Evolutionary conservation across 176 grass and related monocot species (phyloP).

Genomic region (Pontederia paniculata): DNA sequence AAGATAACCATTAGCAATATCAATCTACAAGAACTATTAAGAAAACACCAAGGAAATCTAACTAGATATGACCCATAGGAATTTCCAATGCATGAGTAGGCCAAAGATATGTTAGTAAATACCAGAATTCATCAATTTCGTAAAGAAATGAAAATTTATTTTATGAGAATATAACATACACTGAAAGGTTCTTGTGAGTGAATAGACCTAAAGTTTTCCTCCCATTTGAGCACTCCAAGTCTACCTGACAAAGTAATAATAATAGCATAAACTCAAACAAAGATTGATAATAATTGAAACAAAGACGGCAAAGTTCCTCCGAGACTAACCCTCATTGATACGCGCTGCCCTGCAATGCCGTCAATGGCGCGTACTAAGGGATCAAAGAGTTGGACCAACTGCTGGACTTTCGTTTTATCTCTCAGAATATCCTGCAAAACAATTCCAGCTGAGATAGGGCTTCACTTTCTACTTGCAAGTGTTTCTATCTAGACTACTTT

Average conservation of each 20-base stretch:
- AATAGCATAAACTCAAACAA: background rate
- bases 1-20: background rate
- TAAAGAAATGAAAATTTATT: background rate
- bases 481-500: background rate
- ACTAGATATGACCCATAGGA: too few relatives aligned
- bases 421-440: conserved; percentile 53
- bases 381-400: conserved; percentile 49
- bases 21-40: too few relatives aligned
- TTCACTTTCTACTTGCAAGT: too few relatives aligned
- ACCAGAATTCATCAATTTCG: background rate
- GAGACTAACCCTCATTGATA: conserved; percentile 78
- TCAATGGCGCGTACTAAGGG: conserved; percentile 67
- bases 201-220: conserved; percentile 17
- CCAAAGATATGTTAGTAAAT: too few relatives aligned
- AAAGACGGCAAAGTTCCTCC: background rate
- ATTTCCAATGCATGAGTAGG: background rate
- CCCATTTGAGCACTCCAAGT: conserved; percentile 22
- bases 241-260: conserved; percentile 2
- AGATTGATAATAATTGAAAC: conserved; percentile 1
- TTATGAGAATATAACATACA: conserved; percentile 7
- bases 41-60: too few relatives aligned
- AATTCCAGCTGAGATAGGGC: background rate
- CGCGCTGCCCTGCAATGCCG: conserved; percentile 56
- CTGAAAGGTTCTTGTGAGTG: conserved; percentile 22
- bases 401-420: conserved; percentile 57